A percentile compares a stretch with the other conserved stretches of the same genome.
These are phyloP conservation scores for Annulohypoxylon stygium DNA, from an alignment of 495 filamentous ascomycete genomes.

Conservation along the genomic window DNA sequence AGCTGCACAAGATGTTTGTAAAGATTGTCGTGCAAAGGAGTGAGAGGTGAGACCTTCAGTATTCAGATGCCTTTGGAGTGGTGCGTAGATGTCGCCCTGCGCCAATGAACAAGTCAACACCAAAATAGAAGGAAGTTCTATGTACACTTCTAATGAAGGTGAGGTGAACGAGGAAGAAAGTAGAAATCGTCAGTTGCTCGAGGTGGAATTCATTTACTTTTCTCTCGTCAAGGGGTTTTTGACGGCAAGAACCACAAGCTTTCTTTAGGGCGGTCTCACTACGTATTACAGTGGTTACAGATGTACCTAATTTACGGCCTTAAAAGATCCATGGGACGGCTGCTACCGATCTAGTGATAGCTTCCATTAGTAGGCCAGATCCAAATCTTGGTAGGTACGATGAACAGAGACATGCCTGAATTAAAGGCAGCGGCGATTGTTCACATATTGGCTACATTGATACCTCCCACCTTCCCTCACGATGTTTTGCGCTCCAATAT, in stretches of 20 bases:
- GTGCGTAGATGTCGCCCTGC: neutral
- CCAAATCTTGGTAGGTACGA: neutral
- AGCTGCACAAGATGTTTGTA: constrained; percentile 18
- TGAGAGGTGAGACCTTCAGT: constrained; percentile 6
- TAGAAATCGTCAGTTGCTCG: neutral
- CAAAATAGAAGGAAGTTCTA: neutral
- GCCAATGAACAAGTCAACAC: constrained; percentile 2
- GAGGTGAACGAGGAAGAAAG: constrained; percentile 21
- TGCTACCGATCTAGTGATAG: neutral
- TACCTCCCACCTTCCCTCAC: constrained; percentile 1
- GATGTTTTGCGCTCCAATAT: constrained; percentile 14
- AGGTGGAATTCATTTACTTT: constrained; percentile 32
- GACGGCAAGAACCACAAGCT: constrained; percentile 12
- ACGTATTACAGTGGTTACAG: constrained; percentile 20
- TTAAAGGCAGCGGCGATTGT: constrained; percentile 16
- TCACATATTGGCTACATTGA: neutral
- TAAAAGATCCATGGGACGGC: constrained; percentile 12
- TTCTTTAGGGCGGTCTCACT: constrained; percentile 16
- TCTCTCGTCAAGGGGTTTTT: constrained; percentile 22
- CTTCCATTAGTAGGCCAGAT: neutral
- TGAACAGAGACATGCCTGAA: constrained; percentile 15
- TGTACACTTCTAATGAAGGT: constrained; percentile 2
- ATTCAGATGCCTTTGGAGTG: neutral
- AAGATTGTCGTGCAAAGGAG: constrained; percentile 1
- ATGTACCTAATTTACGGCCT: constrained; percentile 23